Evolutionary conservation across 495 filamentous ascomycete genomes (phyloP).

Genomic region (Penicillium egyptiacum): DNA sequence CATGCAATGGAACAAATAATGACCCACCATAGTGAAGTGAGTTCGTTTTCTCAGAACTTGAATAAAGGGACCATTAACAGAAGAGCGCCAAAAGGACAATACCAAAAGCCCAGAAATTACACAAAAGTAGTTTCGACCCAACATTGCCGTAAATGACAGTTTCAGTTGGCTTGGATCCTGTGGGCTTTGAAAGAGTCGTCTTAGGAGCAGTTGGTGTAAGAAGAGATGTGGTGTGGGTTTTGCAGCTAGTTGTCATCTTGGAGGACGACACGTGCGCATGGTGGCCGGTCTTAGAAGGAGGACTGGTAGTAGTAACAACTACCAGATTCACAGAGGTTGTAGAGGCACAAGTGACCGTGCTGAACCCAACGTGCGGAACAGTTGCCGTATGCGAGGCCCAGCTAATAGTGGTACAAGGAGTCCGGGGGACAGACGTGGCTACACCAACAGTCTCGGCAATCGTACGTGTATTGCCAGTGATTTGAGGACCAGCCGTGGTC

Average conservation of each 20-base stretch:
- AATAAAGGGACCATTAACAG: neutral
- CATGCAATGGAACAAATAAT: neutral
- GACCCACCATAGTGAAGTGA: neutral
- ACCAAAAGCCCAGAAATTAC: conserved; percentile 6
- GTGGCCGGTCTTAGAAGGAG: neutral
- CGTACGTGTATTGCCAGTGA: conserved; percentile 18
- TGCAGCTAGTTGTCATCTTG: conserved; percentile 1
- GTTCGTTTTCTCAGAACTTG: neutral
- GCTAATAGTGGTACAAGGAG: conserved; percentile 62
- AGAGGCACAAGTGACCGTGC: conserved; percentile 49
- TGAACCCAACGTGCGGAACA: conserved; percentile 72
- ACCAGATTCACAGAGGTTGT: conserved; percentile 29
- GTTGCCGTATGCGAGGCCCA: conserved; percentile 61
- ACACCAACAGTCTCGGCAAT: neutral
- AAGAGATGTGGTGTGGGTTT: neutral
- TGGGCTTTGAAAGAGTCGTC: neutral
- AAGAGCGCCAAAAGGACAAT: conserved; percentile 1
- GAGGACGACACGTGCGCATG: neutral
- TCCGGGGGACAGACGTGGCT: conserved; percentile 9
- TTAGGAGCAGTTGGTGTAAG: neutral
- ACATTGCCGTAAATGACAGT: neutral
- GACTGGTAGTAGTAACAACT: neutral
- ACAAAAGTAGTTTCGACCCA: neutral
- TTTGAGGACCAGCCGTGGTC: conserved; percentile 24
- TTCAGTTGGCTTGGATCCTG: conserved; percentile 3